Evolutionary conservation across 257 asterid genomes (phyloP).

Genomic region (Penstemon newberryi): DNA sequence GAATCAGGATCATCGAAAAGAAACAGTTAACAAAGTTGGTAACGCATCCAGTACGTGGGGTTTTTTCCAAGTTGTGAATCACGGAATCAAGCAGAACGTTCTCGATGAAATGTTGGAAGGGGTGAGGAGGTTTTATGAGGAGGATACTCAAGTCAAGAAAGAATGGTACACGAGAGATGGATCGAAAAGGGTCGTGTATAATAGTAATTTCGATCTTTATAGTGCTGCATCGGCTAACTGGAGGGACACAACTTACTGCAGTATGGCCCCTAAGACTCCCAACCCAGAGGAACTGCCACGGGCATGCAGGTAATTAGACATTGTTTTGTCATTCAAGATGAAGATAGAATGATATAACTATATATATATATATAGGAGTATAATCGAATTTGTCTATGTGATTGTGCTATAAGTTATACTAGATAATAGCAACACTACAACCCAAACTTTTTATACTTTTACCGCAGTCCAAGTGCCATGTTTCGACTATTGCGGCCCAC

Average conservation of each 20-base stretch:
- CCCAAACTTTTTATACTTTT: no score
- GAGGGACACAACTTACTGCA: slow-evolving; percentile 41
- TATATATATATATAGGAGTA: no score
- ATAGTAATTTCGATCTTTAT: slow-evolving; percentile 47
- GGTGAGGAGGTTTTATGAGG: slow-evolving; percentile 39
- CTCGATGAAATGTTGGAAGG: slow-evolving; percentile 46
- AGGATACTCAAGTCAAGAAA: slow-evolving; percentile 34
- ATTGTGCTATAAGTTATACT: no score
- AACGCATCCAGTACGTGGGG: slow-evolving; percentile 41
- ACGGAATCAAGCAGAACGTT: slow-evolving; percentile 31
- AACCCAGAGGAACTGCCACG: slow-evolving; percentile 36
- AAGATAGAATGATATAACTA: no score
- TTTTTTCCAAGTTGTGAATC: slow-evolving; percentile 47
- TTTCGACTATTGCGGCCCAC: no score
- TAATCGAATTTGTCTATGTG: no score
- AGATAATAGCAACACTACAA: no score
- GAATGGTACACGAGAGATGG: slow-evolving; percentile 40
- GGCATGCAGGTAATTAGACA: slow-evolving; percentile 33
- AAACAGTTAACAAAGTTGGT: slow-evolving; percentile 19
- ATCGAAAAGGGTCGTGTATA: slow-evolving; percentile 36
- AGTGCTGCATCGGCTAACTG: slow-evolving; percentile 34
- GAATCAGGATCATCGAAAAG: slow-evolving; percentile 17
- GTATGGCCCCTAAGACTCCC: slow-evolving; percentile 42
- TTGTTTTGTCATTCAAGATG: no score
- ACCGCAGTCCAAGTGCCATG: no score